Conservation (phyloP, 2,329 filamentous ascomycete genomes). For the Talaromyces atroroseus region DNA sequence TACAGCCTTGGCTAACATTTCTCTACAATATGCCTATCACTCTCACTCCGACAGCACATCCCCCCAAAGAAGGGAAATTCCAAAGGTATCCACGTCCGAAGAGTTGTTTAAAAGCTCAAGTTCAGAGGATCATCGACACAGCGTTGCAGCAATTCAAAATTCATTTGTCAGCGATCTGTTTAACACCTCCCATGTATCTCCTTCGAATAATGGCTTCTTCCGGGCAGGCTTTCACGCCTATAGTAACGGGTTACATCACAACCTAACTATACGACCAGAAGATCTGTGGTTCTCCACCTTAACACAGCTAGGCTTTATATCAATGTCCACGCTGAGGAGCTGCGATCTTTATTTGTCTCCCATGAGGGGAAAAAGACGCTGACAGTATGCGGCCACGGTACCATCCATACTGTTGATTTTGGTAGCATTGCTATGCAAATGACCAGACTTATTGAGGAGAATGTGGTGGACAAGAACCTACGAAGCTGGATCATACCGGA, state of each 20-base stretch:
- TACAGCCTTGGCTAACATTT: background rate
- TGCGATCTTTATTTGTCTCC: constrained; percentile 39
- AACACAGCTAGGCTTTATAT: constrained; percentile 44
- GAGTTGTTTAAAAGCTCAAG: background rate
- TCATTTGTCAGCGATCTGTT: background rate
- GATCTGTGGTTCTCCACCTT: constrained; percentile 52
- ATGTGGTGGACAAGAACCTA: constrained; percentile 39
- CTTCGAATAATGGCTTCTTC: constrained; percentile 15
- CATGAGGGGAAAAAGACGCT: constrained; percentile 43
- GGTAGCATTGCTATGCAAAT: constrained; percentile 33
- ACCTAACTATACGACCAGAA: constrained; percentile 47
- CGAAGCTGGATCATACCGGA: constrained; percentile 47
- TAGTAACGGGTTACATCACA: constrained; percentile 33
- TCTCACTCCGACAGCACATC: background rate
- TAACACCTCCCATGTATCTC: background rate
- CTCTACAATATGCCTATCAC: background rate
- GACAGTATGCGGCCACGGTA: constrained; percentile 16
- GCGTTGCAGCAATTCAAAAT: background rate
- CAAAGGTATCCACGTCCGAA: background rate
- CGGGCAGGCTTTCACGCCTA: constrained; percentile 14
- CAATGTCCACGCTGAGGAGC: constrained; percentile 43
- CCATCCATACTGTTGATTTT: constrained; percentile 8
- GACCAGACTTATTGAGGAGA: constrained; percentile 35
- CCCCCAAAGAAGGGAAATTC: background rate
- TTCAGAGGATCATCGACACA: background rate